These are phyloP conservation scores for Amphibolis antarctica DNA, from an alignment of 106 monocot genomes.

Conservation along the genomic window DNA sequence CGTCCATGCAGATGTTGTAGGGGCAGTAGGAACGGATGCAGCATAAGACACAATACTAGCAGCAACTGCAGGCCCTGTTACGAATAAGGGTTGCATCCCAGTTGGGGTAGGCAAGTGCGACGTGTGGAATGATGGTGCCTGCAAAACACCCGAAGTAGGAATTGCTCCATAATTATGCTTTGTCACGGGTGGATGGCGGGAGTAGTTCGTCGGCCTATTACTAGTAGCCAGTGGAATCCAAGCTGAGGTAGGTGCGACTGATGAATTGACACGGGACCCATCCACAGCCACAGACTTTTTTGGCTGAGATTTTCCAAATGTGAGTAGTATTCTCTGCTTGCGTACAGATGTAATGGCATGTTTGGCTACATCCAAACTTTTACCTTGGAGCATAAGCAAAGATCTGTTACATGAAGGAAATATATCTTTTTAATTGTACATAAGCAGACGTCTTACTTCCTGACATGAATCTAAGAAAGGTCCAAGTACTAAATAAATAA, in stretches of 20 bases:
- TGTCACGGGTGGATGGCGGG: slow-evolving; percentile 17
- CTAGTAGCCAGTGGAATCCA: slow-evolving; percentile 22
- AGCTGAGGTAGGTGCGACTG: slow-evolving; percentile 4
- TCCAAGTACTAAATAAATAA: no score
- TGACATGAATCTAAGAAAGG: no score
- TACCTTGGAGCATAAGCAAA: slow-evolving; percentile 63
- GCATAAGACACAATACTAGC: slow-evolving; percentile 27
- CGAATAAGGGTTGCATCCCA: slow-evolving; percentile 45
- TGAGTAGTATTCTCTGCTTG: slow-evolving; percentile 52
- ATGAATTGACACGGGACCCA: slow-evolving; percentile 3
- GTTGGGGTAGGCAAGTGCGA: slow-evolving; percentile 27
- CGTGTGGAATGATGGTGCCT: slow-evolving; percentile 8
- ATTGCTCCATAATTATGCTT: slow-evolving; percentile 40
- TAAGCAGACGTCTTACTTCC: no score
- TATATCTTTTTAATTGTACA: neutral
- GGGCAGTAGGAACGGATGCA: slow-evolving; percentile 15
- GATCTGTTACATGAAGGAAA: slow-evolving; percentile 23
- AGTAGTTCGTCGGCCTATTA: slow-evolving; percentile 8
- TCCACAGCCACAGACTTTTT: slow-evolving; percentile 14
- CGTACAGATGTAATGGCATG: slow-evolving; percentile 47
- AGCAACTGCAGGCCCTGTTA: slow-evolving; percentile 24
- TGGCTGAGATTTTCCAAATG: slow-evolving; percentile 56
- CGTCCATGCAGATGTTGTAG: slow-evolving; percentile 18
- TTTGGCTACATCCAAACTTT: slow-evolving; percentile 52
- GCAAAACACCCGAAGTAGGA: slow-evolving; percentile 32